Percentiles rank a stretch among this genome's conserved stretches.
phyloP scores from a whole-genome alignment of 345 rosid genomes.

The Populus simonii region DNA sequence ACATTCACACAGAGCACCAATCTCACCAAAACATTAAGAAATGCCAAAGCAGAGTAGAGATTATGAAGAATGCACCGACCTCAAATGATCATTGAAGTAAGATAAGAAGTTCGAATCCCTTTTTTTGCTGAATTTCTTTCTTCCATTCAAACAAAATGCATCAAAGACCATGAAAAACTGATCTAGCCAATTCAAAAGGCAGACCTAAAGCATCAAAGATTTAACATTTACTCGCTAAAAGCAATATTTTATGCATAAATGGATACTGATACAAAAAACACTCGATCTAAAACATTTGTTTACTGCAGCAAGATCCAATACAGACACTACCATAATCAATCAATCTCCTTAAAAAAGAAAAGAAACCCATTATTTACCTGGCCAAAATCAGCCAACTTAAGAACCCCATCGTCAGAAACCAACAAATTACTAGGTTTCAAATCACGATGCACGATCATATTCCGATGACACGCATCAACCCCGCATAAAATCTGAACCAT shows the following conservation, averaged over 20 bases:
- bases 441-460: conserved; percentile 83
- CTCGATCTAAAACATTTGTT: no score
- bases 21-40: not conserved
- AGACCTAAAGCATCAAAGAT: no score
- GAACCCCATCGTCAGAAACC: conserved; percentile 70
- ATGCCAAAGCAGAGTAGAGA: not conserved
- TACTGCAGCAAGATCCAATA: no score
- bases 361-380: conserved; percentile 49
- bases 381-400: conserved; percentile 96
- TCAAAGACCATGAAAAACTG: not conserved
- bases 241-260: no score
- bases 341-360: no score
- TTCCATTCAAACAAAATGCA: not conserved
- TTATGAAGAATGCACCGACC: not conserved
- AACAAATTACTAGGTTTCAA: conserved; percentile 88
- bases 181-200: no score
- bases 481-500: conserved; percentile 84
- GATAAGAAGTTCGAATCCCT: no score
- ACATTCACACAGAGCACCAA: not conserved
- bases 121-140: not conserved
- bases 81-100: not conserved
- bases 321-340: no score
- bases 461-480: conserved; percentile 74
- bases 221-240: no score
- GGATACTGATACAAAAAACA: no score